phyloP scores from a whole-genome alignment of 352 stramenopile species.

The Aphanomyces stellatus region DNA sequence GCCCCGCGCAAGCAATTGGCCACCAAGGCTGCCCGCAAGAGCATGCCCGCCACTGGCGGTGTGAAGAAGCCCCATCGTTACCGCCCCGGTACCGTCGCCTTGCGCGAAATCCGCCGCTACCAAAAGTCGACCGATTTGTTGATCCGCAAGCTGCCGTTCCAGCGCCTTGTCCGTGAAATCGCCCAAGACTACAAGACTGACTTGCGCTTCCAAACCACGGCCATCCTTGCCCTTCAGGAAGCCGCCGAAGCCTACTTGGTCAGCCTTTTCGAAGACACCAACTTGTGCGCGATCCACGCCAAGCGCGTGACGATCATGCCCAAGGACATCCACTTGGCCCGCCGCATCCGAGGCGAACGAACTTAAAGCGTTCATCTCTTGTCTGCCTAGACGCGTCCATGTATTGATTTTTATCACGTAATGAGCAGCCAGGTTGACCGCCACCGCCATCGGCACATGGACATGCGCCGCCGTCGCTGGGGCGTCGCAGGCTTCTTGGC shows the following conservation, averaged over 20 bases:
- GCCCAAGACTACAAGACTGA: constrained; percentile 96
- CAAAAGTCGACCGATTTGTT: constrained; percentile 91
- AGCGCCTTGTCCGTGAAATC: constrained; percentile 89
- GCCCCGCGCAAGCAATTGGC: constrained; percentile 91
- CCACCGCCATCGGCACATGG: neutral
- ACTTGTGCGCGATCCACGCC: constrained; percentile 93
- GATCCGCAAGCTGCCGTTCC: constrained; percentile 87
- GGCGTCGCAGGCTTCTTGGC: neutral
- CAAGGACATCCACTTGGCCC: constrained; percentile 94
- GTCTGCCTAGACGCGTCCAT: neutral
- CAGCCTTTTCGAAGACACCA: constrained; percentile 93
- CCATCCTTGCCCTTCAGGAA: constrained; percentile 90
- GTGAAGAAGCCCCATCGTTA: constrained; percentile 85
- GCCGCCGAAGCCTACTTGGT: constrained; percentile 92
- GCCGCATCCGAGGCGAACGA: constrained; percentile 88
- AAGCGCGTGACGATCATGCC: constrained; percentile 97
- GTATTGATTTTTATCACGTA: neutral
- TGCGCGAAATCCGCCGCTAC: constrained; percentile 89
- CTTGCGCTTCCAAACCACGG: constrained; percentile 93
- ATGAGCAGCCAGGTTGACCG: neutral
- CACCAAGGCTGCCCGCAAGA: constrained; percentile 89
- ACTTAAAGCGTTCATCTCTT: constrained; percentile 35
- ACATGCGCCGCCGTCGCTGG: neutral
- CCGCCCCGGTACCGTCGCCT: constrained; percentile 80
- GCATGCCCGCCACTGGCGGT: constrained; percentile 83